A percentile compares a stretch with the other conserved stretches of the same genome.
Evolutionary conservation across 1,284 basidiomycete genomes (phyloP).

Genomic region (Gymnopus androsaceus): DNA sequence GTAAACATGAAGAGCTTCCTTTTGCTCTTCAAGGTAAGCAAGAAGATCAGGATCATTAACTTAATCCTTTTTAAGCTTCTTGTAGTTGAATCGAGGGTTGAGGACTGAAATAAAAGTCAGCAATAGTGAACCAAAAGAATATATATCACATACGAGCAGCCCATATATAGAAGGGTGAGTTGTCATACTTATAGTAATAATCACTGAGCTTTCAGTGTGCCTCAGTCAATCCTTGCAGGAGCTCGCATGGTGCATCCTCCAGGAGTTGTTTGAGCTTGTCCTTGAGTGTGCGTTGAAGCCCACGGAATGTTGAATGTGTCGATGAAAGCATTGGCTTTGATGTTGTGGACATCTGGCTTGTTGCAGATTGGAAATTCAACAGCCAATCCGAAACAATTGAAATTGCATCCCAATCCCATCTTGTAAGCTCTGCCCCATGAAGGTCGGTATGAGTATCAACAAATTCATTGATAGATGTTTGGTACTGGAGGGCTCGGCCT

Average conservation of each 20-base stretch:
- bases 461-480: conserved; percentile 17
- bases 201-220: no score
- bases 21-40: not conserved
- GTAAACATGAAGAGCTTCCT: not conserved
- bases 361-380: conserved; percentile 30
- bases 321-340: conserved; percentile 24
- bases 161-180: no score
- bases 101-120: conserved; percentile 12
- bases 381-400: conserved; percentile 26
- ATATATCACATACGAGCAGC: conserved; percentile 12
- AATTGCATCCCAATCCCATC: conserved; percentile 26
- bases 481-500: conserved; percentile 25
- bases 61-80: no score
- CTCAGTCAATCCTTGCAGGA: conserved; percentile 13
- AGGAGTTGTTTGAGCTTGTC: conserved; percentile 4
- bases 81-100: conserved; percentile 21
- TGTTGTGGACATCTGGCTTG: no score
- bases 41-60: conserved; percentile 13
- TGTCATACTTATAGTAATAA: no score
- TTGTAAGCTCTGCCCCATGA: conserved; percentile 13
- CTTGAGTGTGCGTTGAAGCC: conserved; percentile 17
- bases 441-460: conserved; percentile 19
- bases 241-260: not conserved
- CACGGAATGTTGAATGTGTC: conserved; percentile 19
- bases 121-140: no score